Conservation (phyloP, 2,329 filamentous ascomycete species). For the Fusarium brevicatenulatum region DNA sequence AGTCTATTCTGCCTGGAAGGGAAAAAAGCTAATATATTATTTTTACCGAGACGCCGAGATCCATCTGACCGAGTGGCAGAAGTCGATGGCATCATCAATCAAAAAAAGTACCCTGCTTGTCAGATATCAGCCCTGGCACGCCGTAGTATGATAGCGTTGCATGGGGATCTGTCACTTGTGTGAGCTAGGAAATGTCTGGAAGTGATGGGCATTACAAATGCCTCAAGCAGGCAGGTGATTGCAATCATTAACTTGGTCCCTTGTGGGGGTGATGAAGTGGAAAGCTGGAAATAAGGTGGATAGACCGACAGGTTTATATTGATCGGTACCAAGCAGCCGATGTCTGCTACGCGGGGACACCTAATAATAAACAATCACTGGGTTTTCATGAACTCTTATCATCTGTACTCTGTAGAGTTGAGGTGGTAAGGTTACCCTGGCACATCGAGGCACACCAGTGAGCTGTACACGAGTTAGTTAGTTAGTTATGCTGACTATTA, state of each 20-base stretch:
- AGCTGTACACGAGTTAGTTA: not conserved
- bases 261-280: slow-evolving; percentile 16
- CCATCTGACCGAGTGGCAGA: no score
- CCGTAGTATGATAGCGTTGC: slow-evolving; percentile 32
- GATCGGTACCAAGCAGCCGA: slow-evolving; percentile 2
- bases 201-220: slow-evolving; percentile 17
- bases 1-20: no score
- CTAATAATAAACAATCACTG: not conserved
- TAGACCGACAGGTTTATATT: slow-evolving; percentile 1
- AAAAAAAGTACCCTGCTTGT: slow-evolving; percentile 36
- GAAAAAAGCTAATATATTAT: no score
- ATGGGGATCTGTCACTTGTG: slow-evolving; percentile 41
- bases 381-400: slow-evolving; percentile 13
- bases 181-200: slow-evolving; percentile 30
- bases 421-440: not conserved
- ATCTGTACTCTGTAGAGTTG: not conserved
- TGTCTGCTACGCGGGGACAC: not conserved
- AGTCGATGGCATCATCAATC: no score
- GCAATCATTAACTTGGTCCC: not conserved
- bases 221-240: slow-evolving; percentile 9
- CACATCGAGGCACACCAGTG: not conserved
- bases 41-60: no score
- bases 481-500: not conserved
- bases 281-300: slow-evolving; percentile 20
- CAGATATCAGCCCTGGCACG: slow-evolving; percentile 24